Percentiles rank a stretch among this genome's conserved stretches.
Conservation (phyloP, 768 basidiomycete species). For the Termitomyces sp. region DNA sequence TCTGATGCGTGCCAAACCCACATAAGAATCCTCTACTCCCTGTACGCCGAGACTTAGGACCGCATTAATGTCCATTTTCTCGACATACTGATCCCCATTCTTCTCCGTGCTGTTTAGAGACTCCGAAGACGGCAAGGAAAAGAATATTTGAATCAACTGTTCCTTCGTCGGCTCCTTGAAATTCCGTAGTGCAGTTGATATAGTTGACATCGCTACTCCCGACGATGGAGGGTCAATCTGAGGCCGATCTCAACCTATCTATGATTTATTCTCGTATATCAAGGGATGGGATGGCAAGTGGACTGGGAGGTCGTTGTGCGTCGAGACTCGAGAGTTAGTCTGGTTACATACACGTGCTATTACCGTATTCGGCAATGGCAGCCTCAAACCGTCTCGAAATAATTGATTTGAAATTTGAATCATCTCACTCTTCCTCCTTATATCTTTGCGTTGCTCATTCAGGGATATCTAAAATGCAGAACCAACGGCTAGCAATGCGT, state of each 20-base stretch:
- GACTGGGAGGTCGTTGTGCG: not conserved
- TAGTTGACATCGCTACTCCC: conserved; percentile 58
- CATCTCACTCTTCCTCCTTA: no score
- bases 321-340: not conserved
- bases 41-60: conserved; percentile 76
- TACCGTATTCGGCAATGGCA: not conserved
- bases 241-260: not conserved
- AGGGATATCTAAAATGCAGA: no score
- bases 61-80: conserved; percentile 86
- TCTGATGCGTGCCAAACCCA: conserved; percentile 41
- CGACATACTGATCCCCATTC: conserved; percentile 36
- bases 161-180: conserved; percentile 94
- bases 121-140: conserved; percentile 65
- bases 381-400: no score
- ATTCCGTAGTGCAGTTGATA: conserved; percentile 83
- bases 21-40: conserved; percentile 90
- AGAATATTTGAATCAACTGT: conserved; percentile 80
- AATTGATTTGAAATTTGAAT: no score
- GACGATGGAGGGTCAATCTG: not conserved
- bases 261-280: no score
- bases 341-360: no score
- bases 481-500: no score
- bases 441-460: no score
- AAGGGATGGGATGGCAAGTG: not conserved
- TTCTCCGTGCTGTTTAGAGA: conserved; percentile 21